phyloP scores from a whole-genome alignment of 192 early-diverging fungal species.

The Coemansia sp. region DNA sequence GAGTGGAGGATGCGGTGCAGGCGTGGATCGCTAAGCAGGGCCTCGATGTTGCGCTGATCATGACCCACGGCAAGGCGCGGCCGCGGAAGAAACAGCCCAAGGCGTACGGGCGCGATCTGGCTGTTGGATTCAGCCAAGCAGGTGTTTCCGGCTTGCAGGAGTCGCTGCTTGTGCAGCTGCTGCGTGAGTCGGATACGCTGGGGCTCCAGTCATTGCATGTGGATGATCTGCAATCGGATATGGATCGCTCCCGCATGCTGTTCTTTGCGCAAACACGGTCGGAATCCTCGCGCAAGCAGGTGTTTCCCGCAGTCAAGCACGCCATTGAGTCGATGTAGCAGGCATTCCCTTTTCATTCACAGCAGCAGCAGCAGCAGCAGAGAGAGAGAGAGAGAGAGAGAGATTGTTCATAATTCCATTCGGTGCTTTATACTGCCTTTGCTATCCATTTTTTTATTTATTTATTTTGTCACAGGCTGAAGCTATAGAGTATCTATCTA shows the following conservation, averaged over 20 bases:
- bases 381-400: not conserved
- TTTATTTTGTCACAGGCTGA: too few relatives aligned
- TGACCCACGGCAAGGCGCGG: conserved; percentile 50
- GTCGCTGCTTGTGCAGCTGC: conserved; percentile 4
- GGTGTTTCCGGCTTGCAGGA: not conserved
- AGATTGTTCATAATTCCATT: not conserved
- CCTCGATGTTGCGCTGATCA: conserved; percentile 43
- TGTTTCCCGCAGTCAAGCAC: conserved; percentile 37
- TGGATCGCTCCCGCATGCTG: not conserved
- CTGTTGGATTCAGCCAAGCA: conserved; percentile 14
- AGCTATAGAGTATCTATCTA: too few relatives aligned
- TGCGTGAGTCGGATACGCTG: conserved; percentile 10
- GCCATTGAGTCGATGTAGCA: conserved; percentile 22
- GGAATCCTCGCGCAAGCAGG: conserved; percentile 46
- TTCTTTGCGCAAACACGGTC: conserved; percentile 27
- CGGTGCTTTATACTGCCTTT: too few relatives aligned
- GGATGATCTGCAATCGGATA: not conserved
- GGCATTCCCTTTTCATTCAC: not conserved
- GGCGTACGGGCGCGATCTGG: conserved; percentile 39
- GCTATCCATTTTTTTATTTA: not conserved
- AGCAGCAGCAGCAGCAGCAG: not conserved
- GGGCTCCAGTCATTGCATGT: conserved; percentile 4
- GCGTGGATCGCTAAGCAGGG: conserved; percentile 26
- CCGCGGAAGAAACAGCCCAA: conserved; percentile 14
- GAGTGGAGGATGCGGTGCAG: conserved; percentile 18